Evolutionary conservation across 83 land plant genomes (phyloP).

Genomic region (Diphasiastrum complanatum): DNA sequence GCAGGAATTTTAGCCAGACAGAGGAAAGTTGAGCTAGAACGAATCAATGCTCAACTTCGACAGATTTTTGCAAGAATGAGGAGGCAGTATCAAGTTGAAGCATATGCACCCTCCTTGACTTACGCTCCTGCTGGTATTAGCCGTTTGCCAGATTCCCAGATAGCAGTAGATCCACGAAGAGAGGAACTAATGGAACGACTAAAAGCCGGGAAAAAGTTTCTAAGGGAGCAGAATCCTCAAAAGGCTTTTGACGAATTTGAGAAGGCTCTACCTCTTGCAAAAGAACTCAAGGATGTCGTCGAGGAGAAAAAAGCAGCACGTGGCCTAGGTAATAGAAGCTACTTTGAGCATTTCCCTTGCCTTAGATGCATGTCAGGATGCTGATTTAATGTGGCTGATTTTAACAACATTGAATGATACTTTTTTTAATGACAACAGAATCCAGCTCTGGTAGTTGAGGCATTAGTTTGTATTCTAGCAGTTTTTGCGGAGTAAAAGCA

Average conservation of each 20-base stretch:
- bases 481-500: too few relatives aligned
- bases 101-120: conserved; percentile 87
- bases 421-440: too few relatives aligned
- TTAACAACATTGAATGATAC: background rate
- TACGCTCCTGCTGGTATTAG: conserved; percentile 83
- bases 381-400: background rate
- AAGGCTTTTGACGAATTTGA: conserved; percentile 73
- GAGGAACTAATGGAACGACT: conserved; percentile 48
- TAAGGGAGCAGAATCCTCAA: conserved; percentile 60
- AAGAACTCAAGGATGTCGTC: conserved; percentile 53
- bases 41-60: conserved; percentile 83
- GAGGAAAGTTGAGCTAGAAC: conserved; percentile 65
- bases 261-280: conserved; percentile 63
- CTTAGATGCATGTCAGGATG: background rate
- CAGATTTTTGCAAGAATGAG: conserved; percentile 81
- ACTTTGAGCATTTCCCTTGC: conserved; percentile 1
- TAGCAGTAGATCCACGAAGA: conserved; percentile 44
- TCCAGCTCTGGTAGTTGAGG: too few relatives aligned
- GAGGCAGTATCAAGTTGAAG: conserved; percentile 84
- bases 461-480: too few relatives aligned
- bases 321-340: conserved; percentile 56
- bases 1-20: conserved; percentile 89
- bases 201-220: conserved; percentile 59
- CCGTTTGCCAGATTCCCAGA: conserved; percentile 42
- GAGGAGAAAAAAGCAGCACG: conserved; percentile 93